Base-by-base conservation (phyloP, 805 yeast species). In the Candida krabiensis region DNA sequence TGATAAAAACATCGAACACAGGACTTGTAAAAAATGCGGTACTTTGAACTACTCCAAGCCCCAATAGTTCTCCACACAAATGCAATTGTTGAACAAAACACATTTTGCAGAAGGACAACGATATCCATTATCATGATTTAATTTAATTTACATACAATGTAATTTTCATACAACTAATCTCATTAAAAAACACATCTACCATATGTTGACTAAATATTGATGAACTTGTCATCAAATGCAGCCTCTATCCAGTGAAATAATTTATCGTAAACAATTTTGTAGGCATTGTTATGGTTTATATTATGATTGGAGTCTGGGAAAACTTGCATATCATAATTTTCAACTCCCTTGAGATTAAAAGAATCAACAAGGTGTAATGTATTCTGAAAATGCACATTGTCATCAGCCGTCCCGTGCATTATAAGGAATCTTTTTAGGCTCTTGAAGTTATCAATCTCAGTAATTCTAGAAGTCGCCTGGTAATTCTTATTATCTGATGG, bases 241-340 rank as follows among this genome's bases (percentile, higher is more conserved):
- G 72, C 66, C 33, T 58, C 53, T 49, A 84, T 50, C 98, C 98
- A 90, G 37, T 63, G 58, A 46, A 71, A 70, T 30, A 93, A 61
- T 58, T 83, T 80, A 49, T 80, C 86, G 58, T 76, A 86, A 8
- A 93, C 83, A 25, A 89, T 71, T 9, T 66, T 62, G 57, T 80
- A 77, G 4, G 96, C 96, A 58, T 88, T 87, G 63, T 93, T 95
- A 58, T 71, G 80, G 35, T 61, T 63, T 30, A 93, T 91, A 32
- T 82, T 71, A 60, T 93, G 99, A 56, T 90, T 91, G 17, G 95
- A 85, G 60, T 93, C 99, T 0, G 99, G 98, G 64, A 83, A 93
- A 11, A 89, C 74, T 50, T 82, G 89, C 66, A 89, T 70, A 53
- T 93, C 99, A 55, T 80, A 93, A 55, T 86, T 86, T 40, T 77